phyloP scores from a whole-genome alignment of 73 alveolate species.

The Paramecium primaurelia region DNA sequence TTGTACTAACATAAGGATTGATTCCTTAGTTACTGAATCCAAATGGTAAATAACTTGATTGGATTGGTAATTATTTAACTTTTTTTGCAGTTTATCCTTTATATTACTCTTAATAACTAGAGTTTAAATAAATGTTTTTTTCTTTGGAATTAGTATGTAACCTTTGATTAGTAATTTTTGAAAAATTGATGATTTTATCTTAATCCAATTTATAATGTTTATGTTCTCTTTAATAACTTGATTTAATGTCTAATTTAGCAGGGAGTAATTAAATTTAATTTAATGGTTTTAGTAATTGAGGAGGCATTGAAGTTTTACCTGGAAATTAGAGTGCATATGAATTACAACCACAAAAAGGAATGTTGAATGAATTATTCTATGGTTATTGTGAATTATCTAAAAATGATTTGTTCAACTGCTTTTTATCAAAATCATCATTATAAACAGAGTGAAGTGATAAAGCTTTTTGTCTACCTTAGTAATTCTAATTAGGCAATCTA shows the following conservation, averaged over 20 bases:
- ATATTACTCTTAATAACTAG: constrained; percentile 2
- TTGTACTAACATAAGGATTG: neutral
- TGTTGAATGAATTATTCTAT: neutral
- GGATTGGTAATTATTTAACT: neutral
- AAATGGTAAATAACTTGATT: neutral
- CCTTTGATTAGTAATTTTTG: constrained; percentile 16
- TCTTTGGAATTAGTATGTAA: neutral
- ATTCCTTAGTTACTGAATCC: neutral
- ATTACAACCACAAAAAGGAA: neutral
- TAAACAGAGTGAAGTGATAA: neutral
- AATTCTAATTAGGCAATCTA: neutral
- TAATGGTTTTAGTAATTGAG: neutral
- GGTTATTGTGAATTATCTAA: neutral
- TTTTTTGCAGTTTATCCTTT: neutral
- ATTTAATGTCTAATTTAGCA: neutral
- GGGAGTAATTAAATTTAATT: neutral
- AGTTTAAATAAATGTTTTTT: neutral
- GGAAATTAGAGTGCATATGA: neutral
- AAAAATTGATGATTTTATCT: neutral
- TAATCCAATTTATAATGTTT: neutral
- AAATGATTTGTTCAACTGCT: neutral
- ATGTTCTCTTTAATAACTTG: neutral
- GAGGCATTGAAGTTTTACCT: neutral
- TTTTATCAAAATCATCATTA: neutral
- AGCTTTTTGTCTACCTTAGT: neutral